Evolutionary conservation across 306 rosid species (phyloP).

Genomic region (Phaseolus lunatus): DNA sequence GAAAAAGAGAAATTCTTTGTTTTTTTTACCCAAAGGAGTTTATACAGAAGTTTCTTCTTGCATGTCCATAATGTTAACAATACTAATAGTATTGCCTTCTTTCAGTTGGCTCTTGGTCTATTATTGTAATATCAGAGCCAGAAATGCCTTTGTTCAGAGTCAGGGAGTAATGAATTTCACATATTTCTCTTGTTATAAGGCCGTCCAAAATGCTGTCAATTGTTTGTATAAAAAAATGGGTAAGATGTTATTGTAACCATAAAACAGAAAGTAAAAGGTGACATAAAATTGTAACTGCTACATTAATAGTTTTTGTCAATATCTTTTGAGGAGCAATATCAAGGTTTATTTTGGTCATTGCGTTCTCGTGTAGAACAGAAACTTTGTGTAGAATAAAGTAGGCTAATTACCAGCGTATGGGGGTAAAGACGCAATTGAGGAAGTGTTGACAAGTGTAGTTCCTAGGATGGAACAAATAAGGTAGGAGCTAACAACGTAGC

Average conservation of each 20-base stretch:
- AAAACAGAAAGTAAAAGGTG: background rate
- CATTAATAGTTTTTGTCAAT: background rate
- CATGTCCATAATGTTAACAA: too few species aligned
- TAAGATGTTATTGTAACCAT: background rate
- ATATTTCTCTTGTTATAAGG: background rate
- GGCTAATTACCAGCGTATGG: background rate
- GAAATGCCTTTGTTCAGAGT: background rate
- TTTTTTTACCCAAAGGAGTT: too few species aligned
- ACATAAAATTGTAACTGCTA: background rate
- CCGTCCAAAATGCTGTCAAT: background rate
- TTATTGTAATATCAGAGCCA: background rate
- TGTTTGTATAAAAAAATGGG: background rate
- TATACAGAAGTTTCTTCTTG: too few species aligned
- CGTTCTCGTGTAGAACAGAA: background rate
- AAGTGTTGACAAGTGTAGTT: background rate
- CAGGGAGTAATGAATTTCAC: background rate
- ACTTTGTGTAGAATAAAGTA: background rate
- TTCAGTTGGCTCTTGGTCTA: background rate
- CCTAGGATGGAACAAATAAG: slow-evolving; percentile 5
- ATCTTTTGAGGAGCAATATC: background rate
- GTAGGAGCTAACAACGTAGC: background rate
- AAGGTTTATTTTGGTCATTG: background rate
- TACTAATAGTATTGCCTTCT: background rate
- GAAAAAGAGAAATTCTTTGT: too few species aligned
- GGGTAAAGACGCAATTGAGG: background rate